Conservation (phyloP, 2,329 filamentous ascomycete genomes). For the Berkeleyomyces rouxiae region DNA sequence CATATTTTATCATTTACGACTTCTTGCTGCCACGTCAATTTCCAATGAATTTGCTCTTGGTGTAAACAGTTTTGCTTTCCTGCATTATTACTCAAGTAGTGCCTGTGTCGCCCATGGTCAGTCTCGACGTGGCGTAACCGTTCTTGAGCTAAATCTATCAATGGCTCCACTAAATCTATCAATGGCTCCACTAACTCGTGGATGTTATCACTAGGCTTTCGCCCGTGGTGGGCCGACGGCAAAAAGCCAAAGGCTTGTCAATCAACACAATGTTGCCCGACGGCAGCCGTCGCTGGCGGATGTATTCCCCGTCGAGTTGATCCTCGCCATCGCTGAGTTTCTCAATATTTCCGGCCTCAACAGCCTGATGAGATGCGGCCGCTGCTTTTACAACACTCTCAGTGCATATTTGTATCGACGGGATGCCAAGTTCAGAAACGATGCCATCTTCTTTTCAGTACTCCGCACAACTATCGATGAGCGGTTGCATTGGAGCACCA, state of each 20-base stretch:
- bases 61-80: background rate
- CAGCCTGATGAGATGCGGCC: background rate
- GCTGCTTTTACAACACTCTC: constrained; percentile 1
- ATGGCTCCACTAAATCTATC: background rate
- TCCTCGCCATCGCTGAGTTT: constrained; percentile 3
- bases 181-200: background rate
- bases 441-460: constrained; percentile 4
- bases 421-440: background rate
- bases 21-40: background rate
- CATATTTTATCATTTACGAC: background rate
- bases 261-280: background rate
- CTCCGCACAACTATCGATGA: background rate
- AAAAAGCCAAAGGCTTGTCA: background rate
- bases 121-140: background rate
- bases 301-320: background rate
- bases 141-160: background rate
- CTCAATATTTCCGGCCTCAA: constrained; percentile 1
- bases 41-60: background rate
- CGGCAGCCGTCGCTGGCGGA: background rate
- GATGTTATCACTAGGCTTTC: background rate
- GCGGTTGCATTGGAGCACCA: background rate
- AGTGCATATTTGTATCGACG: constrained; percentile 1
- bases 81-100: background rate
- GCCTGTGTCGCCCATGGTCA: background rate
- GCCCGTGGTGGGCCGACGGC: background rate